Evolutionary conservation across 1,284 basidiomycete species (phyloP), one percentile per base, ranked within the genome.

Genomic region (Trichosporon inkin): DNA sequence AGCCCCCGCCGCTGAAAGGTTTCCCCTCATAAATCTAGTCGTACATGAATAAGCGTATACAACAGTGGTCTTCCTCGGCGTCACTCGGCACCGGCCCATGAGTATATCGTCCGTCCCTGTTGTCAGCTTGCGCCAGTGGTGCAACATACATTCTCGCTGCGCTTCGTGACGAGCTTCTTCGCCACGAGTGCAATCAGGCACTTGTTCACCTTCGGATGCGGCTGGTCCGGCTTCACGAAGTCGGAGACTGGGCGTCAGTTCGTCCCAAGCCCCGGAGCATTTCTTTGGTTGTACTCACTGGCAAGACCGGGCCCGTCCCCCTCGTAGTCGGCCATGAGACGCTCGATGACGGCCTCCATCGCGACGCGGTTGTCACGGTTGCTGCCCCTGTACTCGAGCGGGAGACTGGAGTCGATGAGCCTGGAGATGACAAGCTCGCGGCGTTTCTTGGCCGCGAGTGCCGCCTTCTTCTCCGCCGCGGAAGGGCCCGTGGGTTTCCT

Each of bases 101-200:
- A 5, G 44, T 64, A 59, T n/a, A 64, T 49, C 14, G 60, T 64
- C 54, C 54, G 54, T 5, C 60, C 63, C 60, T 61, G 35, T 10
- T 20, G 39, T 57, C 47, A 52, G 55, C 28, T 54, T 6, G 0
- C 17, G 3, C 10, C 17, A 4, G 11, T 22, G 13, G n/a, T 0
- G 8, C 2, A 2, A 79, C 79, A 67, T 62, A 81, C 80, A 62
- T 76, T 77, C 20, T 76, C 72, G 32, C 65, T 77, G 20, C 64
- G 69, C 75, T 93, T 95, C 52, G 81, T 79, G 3, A 93, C 90
- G 24, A 90, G 84, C 74, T 95, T 96, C 56, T 91, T 84, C 67
- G 88, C 88, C 1, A 94, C 90, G 1, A 96, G 81, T 1, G 92
- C 90, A 59, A 96, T 92, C 34, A 97, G 81, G 67, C 91, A 92